phyloP scores from a whole-genome alignment of 2,329 filamentous ascomycete species.

The Dactylellina leptospora region DNA sequence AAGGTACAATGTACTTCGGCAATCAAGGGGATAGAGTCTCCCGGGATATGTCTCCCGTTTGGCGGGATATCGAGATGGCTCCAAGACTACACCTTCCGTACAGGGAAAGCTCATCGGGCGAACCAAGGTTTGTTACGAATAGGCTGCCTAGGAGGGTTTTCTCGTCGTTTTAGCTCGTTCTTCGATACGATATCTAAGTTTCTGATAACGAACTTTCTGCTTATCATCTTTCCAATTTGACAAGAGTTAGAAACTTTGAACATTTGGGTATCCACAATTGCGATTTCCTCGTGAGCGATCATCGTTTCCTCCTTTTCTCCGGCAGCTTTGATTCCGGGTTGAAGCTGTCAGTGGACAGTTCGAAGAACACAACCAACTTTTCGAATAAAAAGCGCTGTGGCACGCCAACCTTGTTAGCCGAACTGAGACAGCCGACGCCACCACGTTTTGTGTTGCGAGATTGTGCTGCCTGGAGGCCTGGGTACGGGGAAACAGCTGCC shows the following conservation, averaged over 20 bases:
- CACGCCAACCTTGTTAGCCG: constrained; percentile 5
- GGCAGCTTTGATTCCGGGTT: constrained; percentile 14
- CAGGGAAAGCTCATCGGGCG: constrained; percentile 29
- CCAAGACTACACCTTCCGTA: constrained; percentile 38
- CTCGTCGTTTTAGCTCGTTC: no score
- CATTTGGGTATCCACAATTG: constrained; percentile 1
- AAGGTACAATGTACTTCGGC: constrained; percentile 28
- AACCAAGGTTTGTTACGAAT: constrained; percentile 31
- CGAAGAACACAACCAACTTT: background rate
- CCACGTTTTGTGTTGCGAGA: constrained; percentile 24
- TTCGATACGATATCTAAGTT: constrained; percentile 18
- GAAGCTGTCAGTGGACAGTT: background rate
- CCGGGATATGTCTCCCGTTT: constrained; percentile 23
- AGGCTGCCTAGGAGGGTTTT: constrained; percentile 45
- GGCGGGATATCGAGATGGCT: constrained; percentile 16
- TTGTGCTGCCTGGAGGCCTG: constrained; percentile 2
- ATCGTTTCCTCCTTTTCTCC: constrained; percentile 16
- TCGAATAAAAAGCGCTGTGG: no score
- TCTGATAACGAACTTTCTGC: constrained; percentile 19
- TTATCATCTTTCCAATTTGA: constrained; percentile 18
- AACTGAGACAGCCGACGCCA: constrained; percentile 16
- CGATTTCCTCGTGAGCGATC: background rate
- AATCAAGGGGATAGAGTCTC: constrained; percentile 10
- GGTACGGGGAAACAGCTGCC: constrained; percentile 10
- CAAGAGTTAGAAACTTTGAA: background rate